Base-by-base conservation (phyloP, 208 protist genomes). In the Leptomonas pyrrhocoris region DNA sequence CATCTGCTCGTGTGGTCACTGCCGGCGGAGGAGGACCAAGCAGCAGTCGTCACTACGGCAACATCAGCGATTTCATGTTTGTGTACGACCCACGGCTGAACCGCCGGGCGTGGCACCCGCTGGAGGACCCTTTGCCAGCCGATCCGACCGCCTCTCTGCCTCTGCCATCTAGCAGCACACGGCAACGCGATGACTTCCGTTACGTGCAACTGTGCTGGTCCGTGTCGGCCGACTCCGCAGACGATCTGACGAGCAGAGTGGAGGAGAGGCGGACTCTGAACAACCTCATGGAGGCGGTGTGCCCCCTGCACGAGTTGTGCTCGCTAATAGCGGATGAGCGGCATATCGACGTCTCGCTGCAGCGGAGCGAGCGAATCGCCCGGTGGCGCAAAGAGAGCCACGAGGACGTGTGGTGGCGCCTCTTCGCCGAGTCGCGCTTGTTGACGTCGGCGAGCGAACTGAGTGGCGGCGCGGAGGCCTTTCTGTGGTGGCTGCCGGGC, bases 341-440 rank as follows among this genome's bases (percentile, higher is more conserved):
- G 2, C 59, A 77, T 31, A 78, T 87, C 23, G 85, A 88, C 38
- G 72, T 80, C 57, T 84, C 78, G 31, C 58, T 88, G 46, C 58
- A 49, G 34, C 74, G 85, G 23, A 83, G 53, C 18, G 83, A 76
- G 49, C 48, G 67, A 1, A 28, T 91, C 1, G 30, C 73, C 40
- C 69, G 48, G 30, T 91, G 76, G 80, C 55, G 75, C 21, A 62
- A 63, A 30, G 51, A 64, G 13, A 59, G 58, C 27, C 21, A 65
- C n/a, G 64, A 55, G 19, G 48, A 42, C 18, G 66, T 67, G 56
- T 83, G 85, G 85, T 90, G 85, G 85, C 58, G 62, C 18, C 57
- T 90, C 57, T 72, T 90, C 18, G 40, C 68, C 0, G 53, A 67
- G 23, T 89, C 84, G 30, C 61, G 49, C 25, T 59, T 83, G 23